Evolutionary conservation across 352 stramenopile species (phyloP).

Genomic region (Globisporangium yorkense): DNA sequence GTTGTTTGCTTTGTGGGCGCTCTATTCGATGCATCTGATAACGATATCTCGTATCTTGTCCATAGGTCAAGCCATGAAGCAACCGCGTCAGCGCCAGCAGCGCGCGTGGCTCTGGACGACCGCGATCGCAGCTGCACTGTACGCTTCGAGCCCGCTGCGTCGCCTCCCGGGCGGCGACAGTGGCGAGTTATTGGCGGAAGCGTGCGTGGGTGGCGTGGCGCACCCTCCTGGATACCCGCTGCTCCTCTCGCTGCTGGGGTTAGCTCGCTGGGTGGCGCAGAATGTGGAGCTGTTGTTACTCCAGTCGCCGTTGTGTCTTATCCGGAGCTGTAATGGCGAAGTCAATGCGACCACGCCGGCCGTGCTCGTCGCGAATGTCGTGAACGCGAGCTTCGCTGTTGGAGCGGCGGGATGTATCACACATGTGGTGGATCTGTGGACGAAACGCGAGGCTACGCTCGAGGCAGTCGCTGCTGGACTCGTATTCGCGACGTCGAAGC

Average conservation of each 20-base stretch:
- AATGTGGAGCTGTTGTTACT: background rate
- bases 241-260: conserved; percentile 64
- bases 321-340: background rate
- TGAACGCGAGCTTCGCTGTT: conserved; percentile 29
- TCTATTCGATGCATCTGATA: too few relatives aligned
- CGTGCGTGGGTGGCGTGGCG: conserved; percentile 83
- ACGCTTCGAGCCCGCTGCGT: conserved; percentile 14
- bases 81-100: background rate
- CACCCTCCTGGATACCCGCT: conserved; percentile 93
- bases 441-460: conserved; percentile 5
- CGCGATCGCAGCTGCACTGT: conserved; percentile 15
- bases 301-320: background rate
- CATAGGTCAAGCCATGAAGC: background rate
- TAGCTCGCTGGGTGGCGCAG: conserved; percentile 6
- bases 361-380: conserved; percentile 24
- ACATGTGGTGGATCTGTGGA: conserved; percentile 26
- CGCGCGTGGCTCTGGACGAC: conserved; percentile 24
- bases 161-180: conserved; percentile 77
- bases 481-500: conserved; percentile 70
- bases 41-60: too few relatives aligned
- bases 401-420: conserved; percentile 30
- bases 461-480: conserved; percentile 33
- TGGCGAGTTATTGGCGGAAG: conserved; percentile 89
- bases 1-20: too few relatives aligned
- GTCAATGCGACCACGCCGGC: conserved; percentile 12